Evolutionary conservation across 1,139 yeast species (phyloP), one percentile per base, ranked within the genome.

Genomic region (Candida mesenterica): DNA sequence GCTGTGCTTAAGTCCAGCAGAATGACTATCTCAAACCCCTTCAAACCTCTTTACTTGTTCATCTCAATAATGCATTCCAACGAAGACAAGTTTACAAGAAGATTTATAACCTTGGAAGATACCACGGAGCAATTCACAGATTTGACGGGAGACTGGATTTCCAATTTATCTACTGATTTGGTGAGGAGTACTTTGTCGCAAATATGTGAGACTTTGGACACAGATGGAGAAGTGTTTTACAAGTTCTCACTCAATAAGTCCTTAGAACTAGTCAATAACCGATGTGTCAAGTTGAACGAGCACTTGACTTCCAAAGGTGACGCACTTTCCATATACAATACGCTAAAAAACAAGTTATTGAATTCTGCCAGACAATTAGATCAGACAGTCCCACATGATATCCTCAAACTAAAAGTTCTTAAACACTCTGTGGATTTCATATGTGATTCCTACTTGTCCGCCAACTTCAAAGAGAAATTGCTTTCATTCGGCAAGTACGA

Each of bases 41-140:
- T 65, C 52, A 71, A 75, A 42, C 37, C 69, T 3, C 52, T 56
- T 1, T 79, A 67, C 50, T 49, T 68, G 9, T 46, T 79, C 36
- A 52, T 77, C 9, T 45, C 65, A 3, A 58, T 63, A 34, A 64
- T 77, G 48, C 47, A 55, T 24, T 16, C 37, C 7, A 41, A 45
- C 9, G 45, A 59, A 10, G 61, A 60, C n/a, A 54, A 55, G 13
- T 50, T 54, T 26, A 43, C 47, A 22, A 49, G 56, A 15, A 57
- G 79, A 23, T 68, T 62, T 43, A 61, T 72, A 19, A 61, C 75
- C 0, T 45, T 63, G 12, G 80, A 77, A 24, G 82, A 78, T 46
- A 46, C 77, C 3, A 45, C 64, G 13, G 85, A 79, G 44, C 53
- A 56, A 13, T 45, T 75, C 23, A 16, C 28, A 7, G 32, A 33